Evolutionary conservation across 768 basidiomycete genomes (phyloP), one percentile per base, ranked within the genome.

Genomic region (Xerocomellus amylosporus): DNA sequence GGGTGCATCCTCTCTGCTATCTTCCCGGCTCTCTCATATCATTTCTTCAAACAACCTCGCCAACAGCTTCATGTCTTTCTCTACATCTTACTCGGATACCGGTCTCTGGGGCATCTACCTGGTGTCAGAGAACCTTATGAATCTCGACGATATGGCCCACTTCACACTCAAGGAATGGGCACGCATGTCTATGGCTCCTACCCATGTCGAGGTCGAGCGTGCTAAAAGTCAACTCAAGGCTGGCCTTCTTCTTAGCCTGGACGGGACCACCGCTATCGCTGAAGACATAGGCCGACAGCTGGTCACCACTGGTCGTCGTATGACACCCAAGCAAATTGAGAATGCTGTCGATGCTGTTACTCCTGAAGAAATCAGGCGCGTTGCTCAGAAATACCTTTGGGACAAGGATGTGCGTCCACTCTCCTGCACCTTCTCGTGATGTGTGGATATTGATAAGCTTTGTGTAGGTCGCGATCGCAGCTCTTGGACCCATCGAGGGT

Each of bases 1-100:
- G 64, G 97, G 96, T 63, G 85, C 93, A 45, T 87, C 92, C 3
- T 81, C 92, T 22, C 79, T 97, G 50, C 85, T 96, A 59, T 93
- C 91, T 56, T 97, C 93, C 48, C 85, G 88, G 48, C 86, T 99
- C 51, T 90, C 90, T 24, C 89, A 95, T 73, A 88, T 93, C 72
- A 81, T 98, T 65, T 90, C 93, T 36, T 78, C 81, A 50, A 87
- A 98, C 82, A 90, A 92, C 80, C 92, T 98, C 69, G 97, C 97
- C 67, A 99, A 98, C 80, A 93, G 89, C 54, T 99, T 90, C 88
- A 96, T 98, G 92, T 92, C 90, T 49, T 99, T 98, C 87, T 96
- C 93, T 17, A 98, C 96, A 2, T 93, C 90, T 7, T 99, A 99
- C 79, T 93, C 94, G 7, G 97, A 99, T 73, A 98, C 95, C 19